Evolutionary conservation across 257 asterid species (phyloP), one percentile per base, ranked within the genome.

Genomic region (Mitragyna speciosa): DNA sequence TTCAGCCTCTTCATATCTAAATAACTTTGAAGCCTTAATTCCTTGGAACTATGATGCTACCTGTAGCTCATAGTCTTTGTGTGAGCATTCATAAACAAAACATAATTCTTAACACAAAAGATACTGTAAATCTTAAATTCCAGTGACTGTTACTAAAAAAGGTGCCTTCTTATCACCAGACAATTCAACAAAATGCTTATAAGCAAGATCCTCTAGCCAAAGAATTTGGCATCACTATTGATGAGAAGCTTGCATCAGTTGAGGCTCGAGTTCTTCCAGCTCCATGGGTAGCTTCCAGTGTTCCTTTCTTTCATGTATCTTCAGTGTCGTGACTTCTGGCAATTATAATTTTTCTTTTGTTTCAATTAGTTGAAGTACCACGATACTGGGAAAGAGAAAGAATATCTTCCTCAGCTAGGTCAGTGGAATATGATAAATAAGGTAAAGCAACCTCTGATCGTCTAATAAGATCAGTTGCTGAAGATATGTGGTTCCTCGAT

Each of bases 251-350:
- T 30, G 82, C 82, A 49, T 65, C 79, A 68, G 87, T 84, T 10
- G 87, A 84, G 73, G 87, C 82, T 28, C 82, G 87, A 33, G 79
- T 84, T 73, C 84, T 84, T 76, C 87, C 87, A 20, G 84, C 87
- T 33, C 87, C 87, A 64, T 84, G 87, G 87, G 87, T 84, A 84
- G 73, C 65, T 28, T 76, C 71, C 19, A 10, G 20, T 28, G 26
- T 43, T 76, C 64, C 66, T 63, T 22, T 58, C 7, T 28, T 7
- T 24, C 22, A 26, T 41, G 59, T 4, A 56, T 78, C 36, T 51
- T 45, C 48, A 5, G 70, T 45, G 51, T 58, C 20, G 4, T 49
- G 59, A 56, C 26, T 33, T 30, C 41, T 28, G 12, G 54, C 5
- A 43, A 47, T 26, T 47, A 17, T 51, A n/a, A 71, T 67, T 47